Evolutionary conservation across 106 monocot species (phyloP).

Genomic region (Phalaenopsis aphrodite): DNA sequence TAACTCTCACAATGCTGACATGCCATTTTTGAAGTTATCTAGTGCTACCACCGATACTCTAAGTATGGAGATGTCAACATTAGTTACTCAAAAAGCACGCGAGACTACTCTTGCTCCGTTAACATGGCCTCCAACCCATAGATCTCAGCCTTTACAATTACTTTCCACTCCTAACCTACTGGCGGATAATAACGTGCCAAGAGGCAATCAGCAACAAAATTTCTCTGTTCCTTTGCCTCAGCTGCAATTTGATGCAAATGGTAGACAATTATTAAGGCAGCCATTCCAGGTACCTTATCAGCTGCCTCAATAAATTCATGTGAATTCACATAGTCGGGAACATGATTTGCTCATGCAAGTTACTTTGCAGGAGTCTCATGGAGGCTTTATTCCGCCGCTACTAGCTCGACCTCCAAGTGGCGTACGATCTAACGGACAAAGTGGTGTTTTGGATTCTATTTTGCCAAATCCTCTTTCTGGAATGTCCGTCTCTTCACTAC

Average conservation of each 20-base stretch:
- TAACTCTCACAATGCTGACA: constrained; percentile 22
- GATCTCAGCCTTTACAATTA: constrained; percentile 32
- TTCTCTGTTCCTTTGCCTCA: constrained; percentile 12
- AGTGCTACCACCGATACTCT: constrained; percentile 19
- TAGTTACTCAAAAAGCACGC: constrained; percentile 26
- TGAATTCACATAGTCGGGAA: constrained; percentile 24
- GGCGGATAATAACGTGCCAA: constrained; percentile 27
- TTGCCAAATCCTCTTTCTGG: constrained; percentile 24
- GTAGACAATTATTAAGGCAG: constrained; percentile 12
- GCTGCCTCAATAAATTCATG: constrained; percentile 18
- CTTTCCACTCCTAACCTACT: constrained; percentile 29
- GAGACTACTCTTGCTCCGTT: constrained; percentile 20
- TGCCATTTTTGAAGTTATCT: constrained; percentile 25
- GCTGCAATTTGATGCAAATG: constrained; percentile 26
- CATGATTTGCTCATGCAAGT: constrained; percentile 5
- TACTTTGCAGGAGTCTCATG: constrained; percentile 23
- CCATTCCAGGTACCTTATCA: constrained; percentile 19
- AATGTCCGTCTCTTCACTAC: constrained; percentile 18
- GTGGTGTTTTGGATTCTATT: constrained; percentile 6
- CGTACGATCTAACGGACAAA: constrained; percentile 20
- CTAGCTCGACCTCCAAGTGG: constrained; percentile 18
- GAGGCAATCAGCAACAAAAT: constrained; percentile 21
- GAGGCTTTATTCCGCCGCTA: constrained; percentile 22
- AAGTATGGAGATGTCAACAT: constrained; percentile 15
- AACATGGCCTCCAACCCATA: constrained; percentile 38